phyloP scores from a whole-genome alignment of 2,329 filamentous ascomycete genomes.

The Clonostachys rhizophaga region DNA sequence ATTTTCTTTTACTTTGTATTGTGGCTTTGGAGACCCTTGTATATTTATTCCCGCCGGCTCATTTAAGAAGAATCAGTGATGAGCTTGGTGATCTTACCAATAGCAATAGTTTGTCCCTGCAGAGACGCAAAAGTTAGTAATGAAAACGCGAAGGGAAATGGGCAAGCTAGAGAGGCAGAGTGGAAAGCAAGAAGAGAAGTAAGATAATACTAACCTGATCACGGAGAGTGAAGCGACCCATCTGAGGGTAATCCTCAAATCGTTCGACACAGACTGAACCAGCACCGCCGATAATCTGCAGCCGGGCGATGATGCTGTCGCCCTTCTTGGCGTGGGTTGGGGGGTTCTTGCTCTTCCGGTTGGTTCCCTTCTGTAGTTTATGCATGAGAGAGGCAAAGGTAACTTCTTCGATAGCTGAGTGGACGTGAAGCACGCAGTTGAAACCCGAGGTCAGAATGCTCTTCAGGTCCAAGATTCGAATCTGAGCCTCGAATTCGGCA shows the following conservation, averaged over 20 bases:
- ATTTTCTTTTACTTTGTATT: too few relatives aligned
- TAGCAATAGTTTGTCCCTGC: conserved; percentile 97
- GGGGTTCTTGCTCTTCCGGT: conserved; percentile 86
- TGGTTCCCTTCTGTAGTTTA: conserved; percentile 92
- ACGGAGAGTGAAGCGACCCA: conserved; percentile 85
- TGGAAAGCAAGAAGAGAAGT: neutral
- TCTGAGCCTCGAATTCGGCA: conserved; percentile 87
- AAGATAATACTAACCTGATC: conserved; percentile 61
- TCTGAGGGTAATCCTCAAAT: conserved; percentile 94
- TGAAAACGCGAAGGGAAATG: neutral
- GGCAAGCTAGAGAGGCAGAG: too few relatives aligned
- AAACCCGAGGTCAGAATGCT: conserved; percentile 91
- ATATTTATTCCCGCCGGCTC: too few relatives aligned
- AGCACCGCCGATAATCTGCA: conserved; percentile 82
- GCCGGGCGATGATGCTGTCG: conserved; percentile 82
- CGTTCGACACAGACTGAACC: conserved; percentile 88
- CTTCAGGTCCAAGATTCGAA: conserved; percentile 91
- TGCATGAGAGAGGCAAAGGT: conserved; percentile 86
- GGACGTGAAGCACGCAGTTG: conserved; percentile 96
- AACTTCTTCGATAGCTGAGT: conserved; percentile 96
- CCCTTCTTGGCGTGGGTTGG: conserved; percentile 84
- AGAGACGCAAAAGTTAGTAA: conserved; percentile 15
- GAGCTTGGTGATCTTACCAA: conserved; percentile 97
- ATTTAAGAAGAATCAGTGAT: conserved; percentile 28
- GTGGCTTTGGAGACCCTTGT: too few relatives aligned